Evolutionary conservation across 108 stramenopile genomes (phyloP).

Genomic region (Mediolabrus comicus): DNA sequence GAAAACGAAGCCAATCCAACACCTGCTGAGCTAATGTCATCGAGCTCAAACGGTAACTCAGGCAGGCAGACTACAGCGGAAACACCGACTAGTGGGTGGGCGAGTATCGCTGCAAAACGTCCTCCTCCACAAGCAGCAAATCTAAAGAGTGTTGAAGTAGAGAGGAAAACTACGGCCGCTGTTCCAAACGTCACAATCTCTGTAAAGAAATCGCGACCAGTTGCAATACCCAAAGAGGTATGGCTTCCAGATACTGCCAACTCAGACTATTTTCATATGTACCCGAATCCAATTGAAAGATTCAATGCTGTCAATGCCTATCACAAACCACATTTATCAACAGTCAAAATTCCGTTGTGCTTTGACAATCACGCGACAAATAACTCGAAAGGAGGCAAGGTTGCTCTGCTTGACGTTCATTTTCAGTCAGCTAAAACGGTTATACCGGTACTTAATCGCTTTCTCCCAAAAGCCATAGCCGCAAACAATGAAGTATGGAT

Average conservation of each 20-base stretch:
- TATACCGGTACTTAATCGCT: constrained; percentile 33
- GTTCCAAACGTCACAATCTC: background rate
- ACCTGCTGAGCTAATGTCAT: constrained; percentile 37
- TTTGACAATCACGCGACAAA: constrained; percentile 17
- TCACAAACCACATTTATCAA: constrained; percentile 39
- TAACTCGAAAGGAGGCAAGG: constrained; percentile 18
- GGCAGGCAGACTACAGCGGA: background rate
- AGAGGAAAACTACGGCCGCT: background rate
- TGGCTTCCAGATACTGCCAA: constrained; percentile 45
- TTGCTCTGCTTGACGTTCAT: constrained; percentile 41
- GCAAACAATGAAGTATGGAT: constrained; percentile 43
- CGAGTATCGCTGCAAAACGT: constrained; percentile 37
- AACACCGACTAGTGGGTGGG: constrained; percentile 24
- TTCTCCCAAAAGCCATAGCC: constrained; percentile 28
- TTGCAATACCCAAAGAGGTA: constrained; percentile 44
- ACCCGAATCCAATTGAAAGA: constrained; percentile 43
- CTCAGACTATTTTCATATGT: constrained; percentile 37
- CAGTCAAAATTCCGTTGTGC: constrained; percentile 23
- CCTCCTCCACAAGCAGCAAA: constrained; percentile 4
- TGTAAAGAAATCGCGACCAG: constrained; percentile 1
- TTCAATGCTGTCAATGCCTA: constrained; percentile 41
- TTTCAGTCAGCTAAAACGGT: constrained; percentile 51
- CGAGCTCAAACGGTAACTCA: background rate
- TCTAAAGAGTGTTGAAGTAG: background rate
- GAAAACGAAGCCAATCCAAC: constrained; percentile 27